Evolutionary conservation across 352 stramenopile genomes (phyloP), one percentile per base, ranked within the genome.

Genomic region (Phytopythium sindhum): DNA sequence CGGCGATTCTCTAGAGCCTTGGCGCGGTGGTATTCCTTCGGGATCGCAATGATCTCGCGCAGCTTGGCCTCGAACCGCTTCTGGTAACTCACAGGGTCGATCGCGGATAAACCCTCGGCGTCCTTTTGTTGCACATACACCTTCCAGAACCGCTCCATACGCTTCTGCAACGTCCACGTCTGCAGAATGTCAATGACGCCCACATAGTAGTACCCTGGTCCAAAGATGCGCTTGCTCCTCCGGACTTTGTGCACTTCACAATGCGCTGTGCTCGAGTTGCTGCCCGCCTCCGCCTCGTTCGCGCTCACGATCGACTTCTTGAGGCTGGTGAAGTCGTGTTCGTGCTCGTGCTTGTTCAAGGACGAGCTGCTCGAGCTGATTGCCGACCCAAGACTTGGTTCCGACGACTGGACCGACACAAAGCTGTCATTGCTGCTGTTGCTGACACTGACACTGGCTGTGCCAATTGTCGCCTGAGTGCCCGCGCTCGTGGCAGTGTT

Each of bases 141-240:
- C 62, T 97, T 97, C 61, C 74, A 89, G 60, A 92, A 93, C 23
- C 86, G 75, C 73, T 97, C 90, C 7, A 91, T 51, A 28, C 73
- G 66, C 60, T 97, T 97, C 56, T 93, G 66, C 17, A 88, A 72
- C 33, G 84, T 96, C 86, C 86, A 97, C 51, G 85, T 89, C 71
- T 97, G 90, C 44, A 97, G 53, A 50, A 97, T 97, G 67, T 97
- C 90, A 60, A 97, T 97, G 33, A 97, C 77, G 15, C 90, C 90
- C 2, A 97, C 77, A 68, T 96, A 96, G 71, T 97, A 97, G 60
- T 89, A 90, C 15, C 83, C 88, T 0, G 89, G 89, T 0, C 87
- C 89, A 37, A 93, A 91, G 37, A 95, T 78, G 11, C 81, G 78
- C 64, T 90, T 84, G 61, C 83, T 93, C 48, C 89, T 83, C 24